Evolutionary conservation across 192 early-diverging fungal genomes (phyloP), one percentile per base, ranked within the genome.

Genomic region (Linnemannia elongata): DNA sequence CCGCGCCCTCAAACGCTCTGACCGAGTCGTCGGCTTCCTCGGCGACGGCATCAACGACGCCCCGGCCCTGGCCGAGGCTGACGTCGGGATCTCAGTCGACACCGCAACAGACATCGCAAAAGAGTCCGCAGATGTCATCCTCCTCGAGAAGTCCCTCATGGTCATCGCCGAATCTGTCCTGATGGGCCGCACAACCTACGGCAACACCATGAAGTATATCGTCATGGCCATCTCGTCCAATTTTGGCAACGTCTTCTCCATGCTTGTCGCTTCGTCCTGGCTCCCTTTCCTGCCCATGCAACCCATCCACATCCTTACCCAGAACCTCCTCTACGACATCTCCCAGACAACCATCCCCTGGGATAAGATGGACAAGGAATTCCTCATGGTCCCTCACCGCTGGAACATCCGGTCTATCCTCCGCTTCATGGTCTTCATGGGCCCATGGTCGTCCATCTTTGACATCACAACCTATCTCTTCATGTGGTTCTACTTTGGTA

Each of bases 21-120:
- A 83, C 55, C 72, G 82, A 24, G 81, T 82, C 7, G 89, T 91
- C 42, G 91, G 91, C 17, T 91, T 92, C 74, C 82, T 92, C 3
- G 91, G 90, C 36, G 91, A 92, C 72, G 91, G 92, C 20, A 90
- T 92, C 85, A 92, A 92, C 76, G 92, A 92, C 57, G 92, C 92
- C 0, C 87, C 89, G 8, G 92, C 92, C 5, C 76, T 92, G 2
- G 57, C 88, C 52, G 88, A 84, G 30, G 88, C 87, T 35, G 92
- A 92, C 74, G 90, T 91, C 45, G 91, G 90, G 5, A 90, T 92
- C 71, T 88, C 87, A 18, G 91, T 92, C 35, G 91, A 92, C 72
- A 84, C 85, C 3, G 91, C 83, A 27, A 92, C 90, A 0, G 85
- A 89, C n/a, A 87, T 92, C 42, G 91, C 91, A 38, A 91, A 92